Evolutionary conservation across 2,329 filamentous ascomycete species (phyloP), one percentile per base, ranked within the genome.

Genomic region (Colletotrichum viniferum): DNA sequence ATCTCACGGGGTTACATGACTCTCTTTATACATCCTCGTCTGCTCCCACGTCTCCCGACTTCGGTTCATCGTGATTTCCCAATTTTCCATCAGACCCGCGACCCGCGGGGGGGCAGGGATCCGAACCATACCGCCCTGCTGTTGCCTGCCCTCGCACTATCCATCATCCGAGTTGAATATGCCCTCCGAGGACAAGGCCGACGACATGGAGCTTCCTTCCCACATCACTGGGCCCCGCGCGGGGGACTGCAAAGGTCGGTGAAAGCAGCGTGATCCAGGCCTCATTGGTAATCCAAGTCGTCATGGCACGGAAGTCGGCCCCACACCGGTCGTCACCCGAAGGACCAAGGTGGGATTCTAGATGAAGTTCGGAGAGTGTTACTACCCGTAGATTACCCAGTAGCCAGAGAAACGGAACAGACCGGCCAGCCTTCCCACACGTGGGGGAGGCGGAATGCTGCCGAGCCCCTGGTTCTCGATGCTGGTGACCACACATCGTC

Each of bases 291-390:
- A 38, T 36, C 34, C 62, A 36, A n/a, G 28, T 64, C 69, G 56
- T 75, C 73, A 68, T 75, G 60, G 32, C 21, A 28, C 48, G 28
- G 28, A 73, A 38, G 58, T 73, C 69, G 69, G 69, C 69, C 73
- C 73, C 69, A 36, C 73, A 26, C 43, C 63, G 69, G 64, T 63
- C 24, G 58, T 52, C 28, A 43, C 28, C 28, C 56, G 43, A 60
- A 36, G 56, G 18, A 2, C n/a, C 58, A 32, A 36, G 13, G 63
- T 64, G 62, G 69, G 68, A 67, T 67, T 48, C 21, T 60, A 18
- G 43, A 43, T 21, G 28, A 34, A 34, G 1, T 60, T 61, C n/a
- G 30, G 69, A 12, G 24, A 30, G 36, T 21, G n/a, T 6, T 69
- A 5, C 63, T 26, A 68, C 24, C 63, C 69, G 63, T 64, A 38